Percentiles rank a stretch among this genome's conserved stretches.
Conservation (phyloP, 2,329 filamentous ascomycete species). For the Blastomyces gilchristii region DNA sequence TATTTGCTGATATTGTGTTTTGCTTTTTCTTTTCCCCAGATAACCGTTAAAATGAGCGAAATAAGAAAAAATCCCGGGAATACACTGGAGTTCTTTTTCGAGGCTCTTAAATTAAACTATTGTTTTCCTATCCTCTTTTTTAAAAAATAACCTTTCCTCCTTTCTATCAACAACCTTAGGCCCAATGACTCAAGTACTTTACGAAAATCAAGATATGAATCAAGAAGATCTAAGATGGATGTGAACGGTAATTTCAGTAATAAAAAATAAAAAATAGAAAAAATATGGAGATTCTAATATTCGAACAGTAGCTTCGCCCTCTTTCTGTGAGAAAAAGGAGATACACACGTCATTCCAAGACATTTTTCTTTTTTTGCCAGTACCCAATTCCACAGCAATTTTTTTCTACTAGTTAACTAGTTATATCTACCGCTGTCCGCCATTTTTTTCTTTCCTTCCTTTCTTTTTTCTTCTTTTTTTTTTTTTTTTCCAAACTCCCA, state of each 20-base stretch:
- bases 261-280: background rate
- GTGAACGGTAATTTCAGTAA: no score
- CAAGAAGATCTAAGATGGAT: background rate
- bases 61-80: slow-evolving; percentile 2
- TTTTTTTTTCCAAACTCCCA: background rate
- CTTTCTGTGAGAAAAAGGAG: background rate
- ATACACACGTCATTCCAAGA: background rate
- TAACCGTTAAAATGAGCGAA: slow-evolving; percentile 6
- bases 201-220: background rate
- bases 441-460: background rate
- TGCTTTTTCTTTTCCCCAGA: background rate
- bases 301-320: background rate
- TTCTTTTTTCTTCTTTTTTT: background rate
- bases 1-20: background rate
- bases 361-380: no score
- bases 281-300: background rate
- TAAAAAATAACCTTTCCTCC: background rate
- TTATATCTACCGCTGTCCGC: background rate
- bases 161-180: background rate
- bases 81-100: slow-evolving; percentile 5
- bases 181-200: background rate
- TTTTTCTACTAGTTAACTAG: background rate
- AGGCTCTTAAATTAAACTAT: slow-evolving; percentile 4
- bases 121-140: background rate
- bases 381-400: background rate